Evolutionary conservation across 441 rosid genomes (phyloP).

Genomic region (Corymbia calophylla): DNA sequence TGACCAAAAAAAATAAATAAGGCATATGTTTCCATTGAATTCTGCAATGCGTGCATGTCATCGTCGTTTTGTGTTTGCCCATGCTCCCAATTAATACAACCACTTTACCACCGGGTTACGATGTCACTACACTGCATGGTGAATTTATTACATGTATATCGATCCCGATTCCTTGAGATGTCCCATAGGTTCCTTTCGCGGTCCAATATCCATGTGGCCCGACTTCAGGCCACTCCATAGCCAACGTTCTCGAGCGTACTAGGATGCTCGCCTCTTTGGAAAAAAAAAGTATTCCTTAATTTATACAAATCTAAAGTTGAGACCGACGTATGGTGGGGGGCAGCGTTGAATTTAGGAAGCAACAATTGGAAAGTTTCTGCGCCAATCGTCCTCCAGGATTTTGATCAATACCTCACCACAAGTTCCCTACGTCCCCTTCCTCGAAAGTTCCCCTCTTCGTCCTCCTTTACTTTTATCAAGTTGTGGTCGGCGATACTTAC

Average conservation of each 20-base stretch:
- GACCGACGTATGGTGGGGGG: not conserved
- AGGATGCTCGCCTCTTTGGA: not conserved
- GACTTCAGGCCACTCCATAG: not conserved
- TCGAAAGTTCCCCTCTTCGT: not conserved
- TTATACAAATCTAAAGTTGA: not conserved
- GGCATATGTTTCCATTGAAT: rapidly evolving
- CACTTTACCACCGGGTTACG: no score
- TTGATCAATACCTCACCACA: not conserved
- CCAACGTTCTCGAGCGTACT: no score
- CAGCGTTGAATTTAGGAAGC: not conserved
- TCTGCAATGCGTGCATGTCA: rapidly evolving
- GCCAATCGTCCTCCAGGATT: not conserved
- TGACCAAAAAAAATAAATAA: no score
- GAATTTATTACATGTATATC: no score
- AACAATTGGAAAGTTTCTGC: not conserved
- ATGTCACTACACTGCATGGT: no score
- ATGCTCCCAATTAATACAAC: no score
- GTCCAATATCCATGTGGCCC: not conserved
- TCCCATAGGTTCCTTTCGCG: not conserved
- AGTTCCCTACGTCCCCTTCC: not conserved
- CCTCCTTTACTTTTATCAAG: not conserved
- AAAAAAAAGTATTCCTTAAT: not conserved
- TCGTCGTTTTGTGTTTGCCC: no score
- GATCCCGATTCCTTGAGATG: not conserved
- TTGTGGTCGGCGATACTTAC: not conserved